phyloP scores from a whole-genome alignment of 371 early-diverging fungal species.

The Mortierella sp. region DNA sequence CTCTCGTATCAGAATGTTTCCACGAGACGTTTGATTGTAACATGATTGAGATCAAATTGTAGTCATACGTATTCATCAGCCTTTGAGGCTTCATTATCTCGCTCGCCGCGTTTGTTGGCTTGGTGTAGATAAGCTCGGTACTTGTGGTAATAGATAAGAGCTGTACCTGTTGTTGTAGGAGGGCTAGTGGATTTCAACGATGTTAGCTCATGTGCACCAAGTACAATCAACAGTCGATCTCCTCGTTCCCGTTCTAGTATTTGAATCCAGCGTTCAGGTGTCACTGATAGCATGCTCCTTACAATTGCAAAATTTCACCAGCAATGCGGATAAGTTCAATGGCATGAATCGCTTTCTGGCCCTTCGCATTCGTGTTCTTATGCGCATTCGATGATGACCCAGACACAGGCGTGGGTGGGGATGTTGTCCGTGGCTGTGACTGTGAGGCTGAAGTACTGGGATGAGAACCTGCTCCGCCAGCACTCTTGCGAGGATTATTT shows the following conservation, averaged over 20 bases:
- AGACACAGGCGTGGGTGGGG: slow-evolving; percentile 39
- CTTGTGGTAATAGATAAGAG: slow-evolving; percentile 51
- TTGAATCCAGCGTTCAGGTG: too few species aligned
- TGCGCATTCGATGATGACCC: slow-evolving; percentile 16
- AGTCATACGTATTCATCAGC: slow-evolving; percentile 54
- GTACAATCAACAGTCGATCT: background rate
- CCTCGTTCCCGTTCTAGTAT: too few species aligned
- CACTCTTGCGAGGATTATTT: slow-evolving; percentile 18
- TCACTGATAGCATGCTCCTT: slow-evolving; percentile 4
- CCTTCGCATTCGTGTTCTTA: slow-evolving; percentile 17
- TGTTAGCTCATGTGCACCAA: background rate
- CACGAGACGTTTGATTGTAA: background rate
- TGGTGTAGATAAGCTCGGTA: slow-evolving; percentile 52
- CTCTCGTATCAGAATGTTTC: too few species aligned
- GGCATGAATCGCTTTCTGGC: slow-evolving; percentile 48
- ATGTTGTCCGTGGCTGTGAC: slow-evolving; percentile 31
- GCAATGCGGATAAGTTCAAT: slow-evolving; percentile 55
- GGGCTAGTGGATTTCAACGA: slow-evolving; percentile 22
- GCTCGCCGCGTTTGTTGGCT: slow-evolving; percentile 38
- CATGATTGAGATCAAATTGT: background rate
- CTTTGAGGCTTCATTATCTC: slow-evolving; percentile 49
- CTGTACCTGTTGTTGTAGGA: slow-evolving; percentile 49
- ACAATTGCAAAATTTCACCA: slow-evolving; percentile 54
- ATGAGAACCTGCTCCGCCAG: slow-evolving; percentile 6
- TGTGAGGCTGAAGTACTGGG: slow-evolving; percentile 6